Evolutionary conservation across 2,329 filamentous ascomycete genomes (phyloP).

Genomic region (Clarireedia homoeocarpa): DNA sequence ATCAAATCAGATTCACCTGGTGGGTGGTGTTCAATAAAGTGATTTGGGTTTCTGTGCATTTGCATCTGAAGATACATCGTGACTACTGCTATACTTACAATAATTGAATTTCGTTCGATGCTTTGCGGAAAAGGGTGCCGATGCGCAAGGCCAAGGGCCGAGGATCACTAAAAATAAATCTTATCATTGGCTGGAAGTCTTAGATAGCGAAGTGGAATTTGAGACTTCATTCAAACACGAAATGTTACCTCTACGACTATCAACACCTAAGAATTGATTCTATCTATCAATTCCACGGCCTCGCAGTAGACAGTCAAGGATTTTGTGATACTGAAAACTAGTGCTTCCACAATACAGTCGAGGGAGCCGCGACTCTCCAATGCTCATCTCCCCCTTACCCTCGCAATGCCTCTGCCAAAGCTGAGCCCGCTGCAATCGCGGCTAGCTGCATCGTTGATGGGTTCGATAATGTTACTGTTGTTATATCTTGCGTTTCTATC

Average conservation of each 20-base stretch:
- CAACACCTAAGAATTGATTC: background rate
- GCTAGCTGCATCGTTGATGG: conserved; percentile 57
- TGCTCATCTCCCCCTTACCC: conserved; percentile 5
- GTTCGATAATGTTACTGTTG: conserved; percentile 50
- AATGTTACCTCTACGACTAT: background rate
- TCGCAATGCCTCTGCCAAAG: conserved; percentile 33
- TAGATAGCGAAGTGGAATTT: conserved; percentile 4
- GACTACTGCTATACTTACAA: background rate
- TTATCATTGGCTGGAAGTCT: conserved; percentile 4
- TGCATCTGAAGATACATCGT: background rate
- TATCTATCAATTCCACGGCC: background rate
- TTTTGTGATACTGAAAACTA: background rate
- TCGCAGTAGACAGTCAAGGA: background rate
- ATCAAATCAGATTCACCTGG: too few species aligned
- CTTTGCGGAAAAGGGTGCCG: background rate
- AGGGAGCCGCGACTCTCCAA: background rate
- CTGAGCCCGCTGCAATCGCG: conserved; percentile 65
- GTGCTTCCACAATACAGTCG: background rate
- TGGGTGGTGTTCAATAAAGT: too few species aligned
- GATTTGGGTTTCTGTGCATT: background rate
- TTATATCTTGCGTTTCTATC: conserved; percentile 54
- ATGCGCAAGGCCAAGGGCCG: background rate
- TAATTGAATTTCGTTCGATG: background rate
- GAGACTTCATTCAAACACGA: conserved; percentile 8
- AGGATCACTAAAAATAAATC: background rate